Evolutionary conservation across 2,329 filamentous ascomycete species (phyloP).

Genomic region (Venturia carpophila): DNA sequence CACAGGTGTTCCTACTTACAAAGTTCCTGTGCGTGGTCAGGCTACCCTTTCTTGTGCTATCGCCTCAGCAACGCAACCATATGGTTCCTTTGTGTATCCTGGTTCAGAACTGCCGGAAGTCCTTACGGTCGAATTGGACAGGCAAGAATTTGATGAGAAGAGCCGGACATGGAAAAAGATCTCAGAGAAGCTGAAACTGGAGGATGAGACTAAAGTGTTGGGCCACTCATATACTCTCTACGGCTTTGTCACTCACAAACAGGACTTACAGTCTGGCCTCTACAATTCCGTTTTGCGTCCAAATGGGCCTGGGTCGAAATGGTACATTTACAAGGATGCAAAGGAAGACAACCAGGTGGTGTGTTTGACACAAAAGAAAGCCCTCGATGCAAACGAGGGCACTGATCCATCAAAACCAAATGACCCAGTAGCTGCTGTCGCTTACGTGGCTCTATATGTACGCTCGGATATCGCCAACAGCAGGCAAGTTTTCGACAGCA

Average conservation of each 20-base stretch:
- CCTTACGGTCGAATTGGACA: constrained; percentile 48
- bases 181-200: constrained; percentile 47
- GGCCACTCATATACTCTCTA: constrained; percentile 48
- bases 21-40: constrained; percentile 30
- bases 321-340: constrained; percentile 52
- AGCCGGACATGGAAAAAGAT: constrained; percentile 51
- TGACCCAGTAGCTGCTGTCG: constrained; percentile 35
- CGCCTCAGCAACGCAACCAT: constrained; percentile 25
- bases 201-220: constrained; percentile 46
- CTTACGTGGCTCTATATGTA: constrained; percentile 50
- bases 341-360: constrained; percentile 47
- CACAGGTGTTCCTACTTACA: constrained; percentile 29
- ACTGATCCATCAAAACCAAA: constrained; percentile 34
- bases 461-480: constrained; percentile 39
- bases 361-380: constrained; percentile 49
- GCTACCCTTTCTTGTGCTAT: constrained; percentile 37
- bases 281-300: constrained; percentile 56
- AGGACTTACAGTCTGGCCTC: constrained; percentile 48
- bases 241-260: constrained; percentile 53
- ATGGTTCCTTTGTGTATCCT: constrained; percentile 22
- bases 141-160: constrained; percentile 48
- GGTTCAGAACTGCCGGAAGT: constrained; percentile 38
- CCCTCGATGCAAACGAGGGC: constrained; percentile 45
- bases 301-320: constrained; percentile 46
- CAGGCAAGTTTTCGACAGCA: constrained; percentile 30